Base-by-base conservation (phyloP, 2,329 filamentous ascomycete species). In the Ascochyta koolunga region DNA sequence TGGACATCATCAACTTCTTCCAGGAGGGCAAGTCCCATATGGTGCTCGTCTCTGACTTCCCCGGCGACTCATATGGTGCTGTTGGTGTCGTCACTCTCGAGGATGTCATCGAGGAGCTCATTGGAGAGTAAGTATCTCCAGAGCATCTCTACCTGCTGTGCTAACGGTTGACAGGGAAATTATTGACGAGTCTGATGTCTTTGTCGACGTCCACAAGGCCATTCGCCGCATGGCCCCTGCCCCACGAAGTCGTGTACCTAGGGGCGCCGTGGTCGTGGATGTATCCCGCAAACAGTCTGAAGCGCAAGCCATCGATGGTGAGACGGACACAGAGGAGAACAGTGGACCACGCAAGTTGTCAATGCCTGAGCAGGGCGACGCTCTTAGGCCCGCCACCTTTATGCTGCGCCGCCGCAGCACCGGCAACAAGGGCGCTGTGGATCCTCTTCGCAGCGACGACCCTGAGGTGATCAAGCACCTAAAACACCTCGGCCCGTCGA, bases 1-100 rank as follows among this genome's bases (percentile, higher is more conserved):
- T 99, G 50, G 95, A 99, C 74, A 98, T 99, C 68, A 91, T 99
- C 78, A 99, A 99, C 78, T 99, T 97, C 77, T 99, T 99, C 80
- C 95, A 99, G 76, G 95, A 99, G 79, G 95, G 95, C 67, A 99
- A 99, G 75, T 96, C 93, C 1, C 95, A 99, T 75, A 96, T 99
- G 93, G 93, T 98, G 0, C 81, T 99, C 24, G 95, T 98, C 8
- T 97, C 93, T 0, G 90, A 96, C 68, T 84, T 79, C 61, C 95
- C 95, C 1, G 93, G 93, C n/a, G 91, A 96, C 62, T 88, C 96
- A 67, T 87, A 90, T 67, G 95, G 95, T 39, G 92, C 93, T 5
- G 80, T 96, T 11, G 95, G 95, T 50, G 95, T 99, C 3, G 91
- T 99, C 15, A 99, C 95, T 0, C 79, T 99, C 2, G 95, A 99